These are phyloP conservation scores for Diophrys sp. DNA, from an alignment of 73 alveolate genomes.

Conservation along the genomic window DNA sequence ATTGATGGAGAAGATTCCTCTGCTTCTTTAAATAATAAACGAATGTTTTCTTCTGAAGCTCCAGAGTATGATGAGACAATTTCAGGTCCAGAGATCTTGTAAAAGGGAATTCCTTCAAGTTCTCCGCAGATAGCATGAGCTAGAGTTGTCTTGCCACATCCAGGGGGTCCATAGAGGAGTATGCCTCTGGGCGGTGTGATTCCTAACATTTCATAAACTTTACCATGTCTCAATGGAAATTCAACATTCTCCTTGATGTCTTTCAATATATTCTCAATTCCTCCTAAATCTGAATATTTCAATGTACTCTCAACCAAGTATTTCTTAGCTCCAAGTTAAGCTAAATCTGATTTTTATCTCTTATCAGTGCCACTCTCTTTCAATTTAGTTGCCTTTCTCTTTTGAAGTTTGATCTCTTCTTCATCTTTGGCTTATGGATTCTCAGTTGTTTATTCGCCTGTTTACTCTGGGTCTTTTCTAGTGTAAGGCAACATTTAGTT, in stretches of 20 bases:
- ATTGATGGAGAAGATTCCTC: constrained; percentile 93
- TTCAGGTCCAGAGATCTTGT: constrained; percentile 96
- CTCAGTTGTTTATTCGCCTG: constrained; percentile 3
- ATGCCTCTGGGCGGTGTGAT: constrained; percentile 96
- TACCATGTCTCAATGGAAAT: constrained; percentile 84
- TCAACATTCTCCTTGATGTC: constrained; percentile 81
- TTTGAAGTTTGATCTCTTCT: constrained; percentile 4
- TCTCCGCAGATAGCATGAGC: constrained; percentile 95
- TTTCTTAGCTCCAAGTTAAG: constrained; percentile 9
- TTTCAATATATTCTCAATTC: constrained; percentile 69
- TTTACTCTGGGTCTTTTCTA: constrained; percentile 4
- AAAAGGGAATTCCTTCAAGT: constrained; percentile 76
- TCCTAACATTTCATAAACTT: constrained; percentile 81
- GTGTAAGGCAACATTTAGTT: constrained; percentile 15
- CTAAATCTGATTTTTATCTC: constrained; percentile 6
- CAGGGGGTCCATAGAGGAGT: constrained; percentile 96
- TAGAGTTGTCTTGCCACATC: constrained; percentile 94
- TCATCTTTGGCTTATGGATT: constrained; percentile 4
- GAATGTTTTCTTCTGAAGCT: constrained; percentile 93
- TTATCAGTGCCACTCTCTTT: constrained; percentile 9
- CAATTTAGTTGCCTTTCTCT: background rate
- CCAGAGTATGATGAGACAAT: constrained; percentile 95
- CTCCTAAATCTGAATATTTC: constrained; percentile 62
- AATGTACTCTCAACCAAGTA: background rate
- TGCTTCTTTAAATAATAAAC: constrained; percentile 94